Base-by-base conservation (phyloP, 2,329 filamentous ascomycete genomes). In the Aspergillus chevalieri region DNA sequence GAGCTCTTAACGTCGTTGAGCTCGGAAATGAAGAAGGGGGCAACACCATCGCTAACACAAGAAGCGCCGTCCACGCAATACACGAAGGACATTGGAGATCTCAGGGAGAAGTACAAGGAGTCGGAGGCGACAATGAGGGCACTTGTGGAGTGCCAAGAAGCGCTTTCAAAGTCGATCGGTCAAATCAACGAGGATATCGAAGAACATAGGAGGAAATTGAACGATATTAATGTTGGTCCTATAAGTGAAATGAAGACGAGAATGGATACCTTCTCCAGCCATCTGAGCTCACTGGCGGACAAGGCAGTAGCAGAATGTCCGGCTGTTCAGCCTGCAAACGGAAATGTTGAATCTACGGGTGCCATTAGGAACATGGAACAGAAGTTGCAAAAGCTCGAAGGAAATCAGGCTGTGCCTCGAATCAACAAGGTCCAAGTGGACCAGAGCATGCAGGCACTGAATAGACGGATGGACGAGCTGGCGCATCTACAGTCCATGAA, bases 401-500 rank as follows among this genome's bases (percentile, higher is more conserved):
- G 10, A 17, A 22, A 22, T 10, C 17, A 41, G 10, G 6, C 19
- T 4, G 12, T 9, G 2, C 10, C 15, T n/a, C 34, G 9, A n/a
- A 17, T 7, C 10, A 15, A 9, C 7, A 22, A 41, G 8, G 38
- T 12, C 17, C 15, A 15, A 6, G 10, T 19, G 5, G 19, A 19
- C 3, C 22, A 9, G 19, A 19, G 9, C 3, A 15, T 58, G 4
- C 38, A 54, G 17, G 19, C 30, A 8, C 21, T 55, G 12, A 38
- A 36, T 6, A 33, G 38, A 24, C 19, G 46, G 24, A 19, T 60
- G 2, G 9, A 51, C 3, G 46, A 53, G 10, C 24, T 62, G 15
- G 39, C 52, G 9, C 33, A 49, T 15, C 17, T 64, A 10, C 52
- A 57, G 17, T 36, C 48, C 2, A 53, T 55, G 33, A 60, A 60